These are phyloP conservation scores for Neonothopanus nambi DNA, from an alignment of 1,284 basidiomycete genomes.

Conservation along the genomic window DNA sequence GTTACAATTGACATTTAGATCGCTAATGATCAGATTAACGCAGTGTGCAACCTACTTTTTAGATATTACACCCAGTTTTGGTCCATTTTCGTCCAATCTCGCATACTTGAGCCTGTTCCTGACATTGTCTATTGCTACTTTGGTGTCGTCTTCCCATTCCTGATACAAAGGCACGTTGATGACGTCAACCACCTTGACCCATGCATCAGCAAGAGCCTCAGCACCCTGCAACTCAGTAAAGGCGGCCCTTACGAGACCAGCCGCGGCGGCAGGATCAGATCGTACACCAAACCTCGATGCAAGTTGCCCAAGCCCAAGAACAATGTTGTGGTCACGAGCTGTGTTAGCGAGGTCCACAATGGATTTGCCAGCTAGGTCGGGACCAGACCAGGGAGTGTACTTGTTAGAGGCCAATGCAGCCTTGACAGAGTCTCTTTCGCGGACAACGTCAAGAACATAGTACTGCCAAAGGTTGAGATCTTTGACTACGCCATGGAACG, in stretches of 20 bases:
- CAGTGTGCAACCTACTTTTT: constrained; percentile 60
- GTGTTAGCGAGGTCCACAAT: constrained; percentile 71
- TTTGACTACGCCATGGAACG: constrained; percentile 64
- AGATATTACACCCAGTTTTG: constrained; percentile 81
- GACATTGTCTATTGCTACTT: constrained; percentile 72
- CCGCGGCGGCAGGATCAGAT: constrained; percentile 61
- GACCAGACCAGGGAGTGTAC: constrained; percentile 55
- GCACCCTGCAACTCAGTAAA: constrained; percentile 53
- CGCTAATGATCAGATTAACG: not conserved
- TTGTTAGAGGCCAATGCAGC: constrained; percentile 48
- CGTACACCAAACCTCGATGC: constrained; percentile 68
- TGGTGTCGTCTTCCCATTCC: constrained; percentile 84
- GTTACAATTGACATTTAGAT: constrained; percentile 8
- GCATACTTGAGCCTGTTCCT: constrained; percentile 79
- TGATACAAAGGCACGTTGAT: constrained; percentile 86
- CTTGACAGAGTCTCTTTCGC: constrained; percentile 57
- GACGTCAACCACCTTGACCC: constrained; percentile 79
- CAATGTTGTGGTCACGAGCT: constrained; percentile 51
- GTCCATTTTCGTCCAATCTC: constrained; percentile 80
- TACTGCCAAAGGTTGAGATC: constrained; percentile 85
- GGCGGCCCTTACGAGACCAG: constrained; percentile 72
- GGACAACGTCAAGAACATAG: constrained; percentile 79
- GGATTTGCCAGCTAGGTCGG: constrained; percentile 56
- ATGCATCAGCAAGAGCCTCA: constrained; percentile 64
- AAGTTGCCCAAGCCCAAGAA: constrained; percentile 60